Evolutionary conservation across 192 early-diverging fungal genomes (phyloP), one percentile per base, ranked within the genome.

Genomic region (Rhizoclosmatium globosum): DNA sequence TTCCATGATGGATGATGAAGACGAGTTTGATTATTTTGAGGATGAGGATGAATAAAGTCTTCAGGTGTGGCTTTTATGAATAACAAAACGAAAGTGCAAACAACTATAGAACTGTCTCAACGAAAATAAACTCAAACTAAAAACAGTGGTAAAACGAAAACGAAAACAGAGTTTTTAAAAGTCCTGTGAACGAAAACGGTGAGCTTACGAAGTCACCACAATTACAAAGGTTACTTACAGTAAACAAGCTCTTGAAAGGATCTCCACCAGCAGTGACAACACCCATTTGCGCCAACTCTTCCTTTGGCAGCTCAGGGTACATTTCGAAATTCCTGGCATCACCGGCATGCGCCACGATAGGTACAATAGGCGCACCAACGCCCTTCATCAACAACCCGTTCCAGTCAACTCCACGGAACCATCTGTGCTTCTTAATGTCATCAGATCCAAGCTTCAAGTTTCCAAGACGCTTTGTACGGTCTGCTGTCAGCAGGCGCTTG

Each of bases 261-360:
- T 97, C 95, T 48, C 86, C 89, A 1, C 84, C 84, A 9, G 89
- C 80, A 64, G 50, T 13, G 0, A 68, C 61, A 31, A 31, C 31
- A 19, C 71, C 73, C 23, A 42, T 45, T 23, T 78, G 80, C 48
- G 82, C 81, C 58, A 85, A 81, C 43, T 91, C 90, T 56, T 92
- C 91, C 56, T 92, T 89, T 31, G 84, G 82, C 15, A 91, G 87
- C 81, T 99, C 96, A 41, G 96, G 94, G 86, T 99, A 99, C 82
- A 91, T 93, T 89, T 99, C 97, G 90, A 99, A 99, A 85, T 99
- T 98, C 77, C 95, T 89, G 4, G 98, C 96, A 83, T 99, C 98
- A 48, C 97, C 97, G 15, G 96, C 93, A 76, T 94, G 93, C 42
- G 91, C 87, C 82, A 92, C 92, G 19, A 90, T 90, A 71, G 98